These are phyloP conservation scores for Talaromyces verruculosus DNA, from an alignment of 2,329 filamentous ascomycete genomes.

Conservation along the genomic window DNA sequence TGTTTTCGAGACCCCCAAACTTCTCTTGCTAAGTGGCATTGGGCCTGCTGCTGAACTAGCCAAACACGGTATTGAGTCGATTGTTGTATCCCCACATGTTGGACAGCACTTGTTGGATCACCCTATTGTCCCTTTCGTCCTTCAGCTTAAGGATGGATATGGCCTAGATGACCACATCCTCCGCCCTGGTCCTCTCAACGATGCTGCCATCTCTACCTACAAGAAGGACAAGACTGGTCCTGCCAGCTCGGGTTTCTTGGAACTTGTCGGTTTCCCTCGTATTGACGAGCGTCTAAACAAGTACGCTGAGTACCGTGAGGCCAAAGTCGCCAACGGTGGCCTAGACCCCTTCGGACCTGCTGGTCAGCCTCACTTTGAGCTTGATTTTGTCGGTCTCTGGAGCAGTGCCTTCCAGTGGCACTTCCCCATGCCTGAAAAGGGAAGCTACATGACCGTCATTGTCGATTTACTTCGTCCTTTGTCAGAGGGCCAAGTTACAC, in stretches of 20 bases:
- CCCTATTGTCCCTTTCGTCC: constrained; percentile 42
- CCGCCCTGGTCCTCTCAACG: constrained; percentile 36
- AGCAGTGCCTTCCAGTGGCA: constrained; percentile 52
- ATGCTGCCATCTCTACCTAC: constrained; percentile 37
- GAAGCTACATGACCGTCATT: constrained; percentile 35
- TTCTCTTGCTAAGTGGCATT: constrained; percentile 36
- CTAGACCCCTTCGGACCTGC: constrained; percentile 55
- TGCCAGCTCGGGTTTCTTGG: constrained; percentile 39
- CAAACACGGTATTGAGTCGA: constrained; percentile 7
- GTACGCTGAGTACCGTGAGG: constrained; percentile 47
- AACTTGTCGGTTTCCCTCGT: constrained; percentile 57
- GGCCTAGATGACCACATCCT: constrained; percentile 41
- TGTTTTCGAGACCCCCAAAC: constrained; percentile 45
- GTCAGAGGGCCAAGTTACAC: constrained; percentile 39
- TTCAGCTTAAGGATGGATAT: constrained; percentile 45
- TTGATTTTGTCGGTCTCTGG: constrained; percentile 64
- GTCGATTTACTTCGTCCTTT: constrained; percentile 42
- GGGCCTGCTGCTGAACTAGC: constrained; percentile 34
- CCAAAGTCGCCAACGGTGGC: constrained; percentile 41
- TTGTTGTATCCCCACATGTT: constrained; percentile 27
- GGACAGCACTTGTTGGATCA: constrained; percentile 49
- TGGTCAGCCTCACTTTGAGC: constrained; percentile 61
- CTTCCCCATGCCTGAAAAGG: constrained; percentile 35
- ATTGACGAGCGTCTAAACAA: constrained; percentile 54
- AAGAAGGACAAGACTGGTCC: constrained; percentile 32